These are phyloP conservation scores for Xylariaceae sp. DNA, from an alignment of 2,329 filamentous ascomycete genomes.

Conservation along the genomic window DNA sequence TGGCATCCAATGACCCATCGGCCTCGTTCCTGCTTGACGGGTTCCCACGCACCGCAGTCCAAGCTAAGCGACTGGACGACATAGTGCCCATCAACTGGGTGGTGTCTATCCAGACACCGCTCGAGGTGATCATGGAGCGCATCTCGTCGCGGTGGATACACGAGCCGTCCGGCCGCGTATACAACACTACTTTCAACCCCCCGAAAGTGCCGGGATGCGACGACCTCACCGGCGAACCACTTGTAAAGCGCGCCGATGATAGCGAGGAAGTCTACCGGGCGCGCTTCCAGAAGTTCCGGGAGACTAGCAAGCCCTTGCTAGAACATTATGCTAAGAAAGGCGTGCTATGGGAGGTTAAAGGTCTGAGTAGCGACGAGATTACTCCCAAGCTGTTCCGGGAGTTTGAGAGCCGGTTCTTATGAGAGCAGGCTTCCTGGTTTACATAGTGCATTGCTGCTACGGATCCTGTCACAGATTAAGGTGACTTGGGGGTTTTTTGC, in stretches of 20 bases:
- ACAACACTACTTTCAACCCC: constrained; percentile 90
- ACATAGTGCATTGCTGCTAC: not conserved
- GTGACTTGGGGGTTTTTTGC: not conserved
- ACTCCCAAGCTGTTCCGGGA: constrained; percentile 81
- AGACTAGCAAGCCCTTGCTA: constrained; percentile 78
- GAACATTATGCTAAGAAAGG: constrained; percentile 85
- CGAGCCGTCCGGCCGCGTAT: constrained; percentile 82
- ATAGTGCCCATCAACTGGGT: constrained; percentile 94
- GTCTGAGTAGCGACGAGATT: constrained; percentile 91
- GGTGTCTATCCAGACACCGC: constrained; percentile 79
- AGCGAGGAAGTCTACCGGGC: constrained; percentile 79
- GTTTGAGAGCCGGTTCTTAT: constrained; percentile 69
- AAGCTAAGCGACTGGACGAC: constrained; percentile 72
- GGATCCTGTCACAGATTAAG: not conserved
- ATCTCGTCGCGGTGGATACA: constrained; percentile 94
- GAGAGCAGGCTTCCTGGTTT: not conserved
- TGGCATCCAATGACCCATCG: constrained; percentile 62
- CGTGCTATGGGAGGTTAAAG: constrained; percentile 80
- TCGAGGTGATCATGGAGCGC: constrained; percentile 79
- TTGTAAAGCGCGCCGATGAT: constrained; percentile 82
- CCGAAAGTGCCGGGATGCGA: constrained; percentile 77
- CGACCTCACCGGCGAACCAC: constrained; percentile 82
- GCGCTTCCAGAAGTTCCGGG: constrained; percentile 77
- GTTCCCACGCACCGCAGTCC: constrained; percentile 81
- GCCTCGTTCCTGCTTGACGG: constrained; percentile 95